Conservation (phyloP, 2,329 filamentous ascomycete genomes). For the Diaporthe humulicola region DNA sequence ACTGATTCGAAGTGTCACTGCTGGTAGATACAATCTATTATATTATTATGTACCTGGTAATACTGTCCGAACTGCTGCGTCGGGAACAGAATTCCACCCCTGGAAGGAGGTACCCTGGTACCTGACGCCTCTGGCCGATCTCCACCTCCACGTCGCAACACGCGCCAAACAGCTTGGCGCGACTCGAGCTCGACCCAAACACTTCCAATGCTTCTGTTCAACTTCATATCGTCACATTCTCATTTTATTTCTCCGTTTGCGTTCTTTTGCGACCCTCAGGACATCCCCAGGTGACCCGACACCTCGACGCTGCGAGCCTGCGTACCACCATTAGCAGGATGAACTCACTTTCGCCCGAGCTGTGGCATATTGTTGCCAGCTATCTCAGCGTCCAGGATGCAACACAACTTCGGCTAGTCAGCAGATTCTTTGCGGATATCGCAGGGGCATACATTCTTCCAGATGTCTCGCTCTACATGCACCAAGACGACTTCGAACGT, state of each 20-base stretch:
- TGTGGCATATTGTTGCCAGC: constrained; percentile 7
- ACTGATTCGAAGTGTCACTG: neutral
- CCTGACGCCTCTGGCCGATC: neutral
- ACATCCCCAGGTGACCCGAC: too few species aligned
- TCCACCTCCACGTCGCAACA: neutral
- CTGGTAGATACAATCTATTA: neutral
- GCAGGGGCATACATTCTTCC: neutral
- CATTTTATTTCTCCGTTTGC: too few species aligned
- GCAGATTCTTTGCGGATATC: neutral
- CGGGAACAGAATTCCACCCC: neutral
- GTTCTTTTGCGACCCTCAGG: neutral
- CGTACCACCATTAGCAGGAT: neutral
- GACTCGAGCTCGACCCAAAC: neutral
- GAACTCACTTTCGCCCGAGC: neutral
- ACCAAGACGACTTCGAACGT: neutral
- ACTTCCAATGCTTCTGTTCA: neutral
- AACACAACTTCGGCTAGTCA: neutral
- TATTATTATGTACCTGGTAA: neutral
- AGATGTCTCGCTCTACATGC: neutral
- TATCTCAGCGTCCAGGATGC: neutral
- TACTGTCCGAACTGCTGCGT: neutral
- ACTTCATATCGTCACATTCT: too few species aligned
- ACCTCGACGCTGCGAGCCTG: neutral
- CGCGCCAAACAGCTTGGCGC: neutral
- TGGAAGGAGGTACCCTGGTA: neutral